Evolutionary conservation across 192 early-diverging fungal genomes (phyloP).

Genomic region (Coemansia sp.): DNA sequence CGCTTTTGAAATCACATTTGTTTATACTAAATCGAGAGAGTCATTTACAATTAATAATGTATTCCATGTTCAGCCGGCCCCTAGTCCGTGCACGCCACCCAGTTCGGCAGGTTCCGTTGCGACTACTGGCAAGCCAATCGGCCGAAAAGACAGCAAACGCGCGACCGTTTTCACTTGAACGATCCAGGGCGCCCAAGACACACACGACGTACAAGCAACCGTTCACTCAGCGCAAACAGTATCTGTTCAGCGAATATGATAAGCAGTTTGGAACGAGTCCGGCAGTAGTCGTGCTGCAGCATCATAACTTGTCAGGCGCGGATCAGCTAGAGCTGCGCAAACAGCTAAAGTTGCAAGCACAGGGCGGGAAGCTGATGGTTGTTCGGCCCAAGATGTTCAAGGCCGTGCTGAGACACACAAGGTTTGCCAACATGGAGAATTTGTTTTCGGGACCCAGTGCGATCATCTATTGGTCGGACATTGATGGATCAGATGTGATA

Average conservation of each 20-base stretch:
- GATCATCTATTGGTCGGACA: constrained; percentile 29
- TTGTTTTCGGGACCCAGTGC: constrained; percentile 52
- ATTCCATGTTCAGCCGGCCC: not conserved
- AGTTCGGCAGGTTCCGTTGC: not conserved
- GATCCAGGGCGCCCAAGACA: constrained; percentile 36
- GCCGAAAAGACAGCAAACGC: not conserved
- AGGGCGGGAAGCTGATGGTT: constrained; percentile 36
- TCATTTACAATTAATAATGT: not conserved
- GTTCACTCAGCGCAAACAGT: constrained; percentile 52
- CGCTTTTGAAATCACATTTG: too few relatives aligned
- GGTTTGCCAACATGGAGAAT: constrained; percentile 30
- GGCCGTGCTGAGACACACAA: constrained; percentile 48
- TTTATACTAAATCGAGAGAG: too few relatives aligned
- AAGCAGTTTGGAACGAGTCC: constrained; percentile 27
- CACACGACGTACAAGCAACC: constrained; percentile 54
- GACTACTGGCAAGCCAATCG: not conserved
- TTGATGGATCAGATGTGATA: not conserved
- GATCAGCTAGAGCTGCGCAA: constrained; percentile 38
- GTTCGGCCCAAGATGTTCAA: constrained; percentile 46
- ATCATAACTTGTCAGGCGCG: constrained; percentile 45
- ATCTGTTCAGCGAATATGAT: constrained; percentile 50
- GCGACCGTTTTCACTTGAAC: constrained; percentile 18
- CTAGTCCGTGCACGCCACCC: not conserved
- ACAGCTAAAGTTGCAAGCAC: constrained; percentile 25
- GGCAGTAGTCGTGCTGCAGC: constrained; percentile 37